Evolutionary conservation across 2,329 filamentous ascomycete genomes (phyloP), one percentile per base, ranked within the genome.

Genomic region (Penicillium sp.): DNA sequence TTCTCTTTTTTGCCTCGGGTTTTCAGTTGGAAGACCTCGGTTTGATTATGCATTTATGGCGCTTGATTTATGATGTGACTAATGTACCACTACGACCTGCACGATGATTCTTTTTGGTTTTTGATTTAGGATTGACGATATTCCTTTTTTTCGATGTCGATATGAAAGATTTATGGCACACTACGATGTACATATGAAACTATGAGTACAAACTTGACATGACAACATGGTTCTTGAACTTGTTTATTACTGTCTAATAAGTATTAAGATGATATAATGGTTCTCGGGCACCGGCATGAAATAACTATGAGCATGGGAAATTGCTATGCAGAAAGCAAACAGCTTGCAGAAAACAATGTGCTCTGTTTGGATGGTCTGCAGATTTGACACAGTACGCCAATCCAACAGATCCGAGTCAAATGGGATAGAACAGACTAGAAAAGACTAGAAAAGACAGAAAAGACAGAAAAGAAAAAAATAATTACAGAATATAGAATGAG

Each of bases 31-130:
- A 36, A 8, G 43, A 48, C 31, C 3, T 58, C 25, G 50, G 49
- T 54, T 48, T 31, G 35, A 53, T 53, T 44, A 63, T 60, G 60
- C 63, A 66, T 66, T 61, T 53, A 49, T 45, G 61, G 64, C 65
- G 65, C 62, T 44, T 53, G 49, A 12, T 56, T 55, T 31, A 38
- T 59, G 39, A 61, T 35, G 62, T 53, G 64, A 63, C 53, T 65
- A 21, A 66, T 67, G 62, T 66, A 66, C 58, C 49, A 66, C 57
- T 60, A 67, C 43, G 64, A 64, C 47, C 49, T 48, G 31, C 48
- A 27, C 42, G 52, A 59, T 59, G 48, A 31, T 47, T 58, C 31
- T 44, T 21, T 50, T 59, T 54, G 7, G 49, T 27, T 25, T 48
- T 55, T 51, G 45, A 17, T 36, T 35, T 36, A 13, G 39, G n/a